Conservation (phyloP, 2,329 filamentous ascomycete species). For the Sclerotiophoma versabilis region DNA sequence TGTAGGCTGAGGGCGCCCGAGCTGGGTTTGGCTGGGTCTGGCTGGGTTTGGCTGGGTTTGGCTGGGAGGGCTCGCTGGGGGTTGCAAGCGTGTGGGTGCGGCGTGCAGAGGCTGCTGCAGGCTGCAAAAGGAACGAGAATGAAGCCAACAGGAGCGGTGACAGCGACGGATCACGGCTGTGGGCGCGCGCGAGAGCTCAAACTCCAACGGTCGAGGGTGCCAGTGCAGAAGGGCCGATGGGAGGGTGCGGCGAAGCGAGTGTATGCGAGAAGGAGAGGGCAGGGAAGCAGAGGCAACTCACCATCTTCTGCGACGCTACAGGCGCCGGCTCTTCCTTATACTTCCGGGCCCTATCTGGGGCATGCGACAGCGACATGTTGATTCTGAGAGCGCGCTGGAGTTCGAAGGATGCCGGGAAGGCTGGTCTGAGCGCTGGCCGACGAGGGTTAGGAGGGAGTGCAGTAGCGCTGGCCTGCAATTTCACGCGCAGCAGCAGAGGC, state of each 20-base stretch:
- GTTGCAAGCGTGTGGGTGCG: slow-evolving; percentile 38
- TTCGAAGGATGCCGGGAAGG: slow-evolving; percentile 42
- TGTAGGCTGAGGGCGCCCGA: slow-evolving; percentile 48
- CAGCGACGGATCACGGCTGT: slow-evolving; percentile 32
- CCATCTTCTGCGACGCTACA: slow-evolving; percentile 52
- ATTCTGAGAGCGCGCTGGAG: slow-evolving; percentile 48
- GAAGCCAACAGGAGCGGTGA: slow-evolving; percentile 38
- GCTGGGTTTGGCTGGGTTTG: slow-evolving; percentile 36
- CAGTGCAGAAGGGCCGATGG: slow-evolving; percentile 21
- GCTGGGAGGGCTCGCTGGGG: slow-evolving; percentile 22
- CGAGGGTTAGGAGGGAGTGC: slow-evolving; percentile 42
- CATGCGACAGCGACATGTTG: slow-evolving; percentile 51
- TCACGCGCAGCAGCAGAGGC: slow-evolving; percentile 29
- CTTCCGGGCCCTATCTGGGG: slow-evolving; percentile 51
- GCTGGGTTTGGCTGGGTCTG: slow-evolving; percentile 37
- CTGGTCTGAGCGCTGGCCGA: slow-evolving; percentile 42
- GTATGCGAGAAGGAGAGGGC: slow-evolving; percentile 28
- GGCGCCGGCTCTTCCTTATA: slow-evolving; percentile 56
- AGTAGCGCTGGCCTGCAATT: slow-evolving; percentile 51
- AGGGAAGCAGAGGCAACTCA: slow-evolving; percentile 52
- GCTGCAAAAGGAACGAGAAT: slow-evolving; percentile 48
- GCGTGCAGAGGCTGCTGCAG: slow-evolving; percentile 49
- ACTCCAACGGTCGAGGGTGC: slow-evolving; percentile 43
- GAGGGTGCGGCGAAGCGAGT: slow-evolving; percentile 31
- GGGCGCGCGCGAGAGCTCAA: slow-evolving; percentile 29